Percentiles rank a stretch among this genome's conserved stretches.
Conservation (phyloP, 176 grass and related monocot genomes). For the Lolium multiflorum region DNA sequence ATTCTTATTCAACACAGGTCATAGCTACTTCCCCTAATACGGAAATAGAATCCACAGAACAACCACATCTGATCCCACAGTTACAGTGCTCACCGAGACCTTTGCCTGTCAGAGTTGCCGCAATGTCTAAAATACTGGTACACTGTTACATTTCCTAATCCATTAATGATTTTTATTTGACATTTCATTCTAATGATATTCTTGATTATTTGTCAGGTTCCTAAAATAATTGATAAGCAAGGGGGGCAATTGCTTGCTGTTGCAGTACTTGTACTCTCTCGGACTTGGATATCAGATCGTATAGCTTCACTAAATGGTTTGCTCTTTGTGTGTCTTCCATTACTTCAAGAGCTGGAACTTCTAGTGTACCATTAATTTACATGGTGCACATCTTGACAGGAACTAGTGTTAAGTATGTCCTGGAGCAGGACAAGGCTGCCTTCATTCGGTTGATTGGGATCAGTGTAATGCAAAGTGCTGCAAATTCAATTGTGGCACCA, state of each 20-base stretch:
- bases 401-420: conserved; percentile 94
- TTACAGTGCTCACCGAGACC: conserved; percentile 62
- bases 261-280: conserved; percentile 82
- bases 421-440: conserved; percentile 94
- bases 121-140: conserved; percentile 98
- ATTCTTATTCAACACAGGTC: conserved; percentile 69
- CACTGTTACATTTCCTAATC: conserved; percentile 9
- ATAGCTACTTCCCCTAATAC: conserved; percentile 71
- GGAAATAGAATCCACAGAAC: conserved; percentile 55
- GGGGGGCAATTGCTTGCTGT: conserved; percentile 90
- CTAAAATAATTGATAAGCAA: conserved; percentile 91
- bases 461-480: conserved; percentile 97
- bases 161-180: neutral
- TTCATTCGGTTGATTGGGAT: conserved; percentile 87
- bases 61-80: conserved; percentile 54
- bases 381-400: conserved; percentile 57
- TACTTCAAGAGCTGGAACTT: conserved; percentile 18
- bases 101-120: conserved; percentile 74
- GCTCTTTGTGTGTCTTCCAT: conserved; percentile 28
- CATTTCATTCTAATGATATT: conserved; percentile 34
- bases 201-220: conserved; percentile 63
- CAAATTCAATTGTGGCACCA: conserved; percentile 93
- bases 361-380: conserved; percentile 20
- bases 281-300: conserved; percentile 97
- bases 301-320: conserved; percentile 97